Evolutionary conservation across 192 early-diverging fungal genomes (phyloP), one percentile per base, ranked within the genome.

Genomic region (Chytriomyces hyalinus): DNA sequence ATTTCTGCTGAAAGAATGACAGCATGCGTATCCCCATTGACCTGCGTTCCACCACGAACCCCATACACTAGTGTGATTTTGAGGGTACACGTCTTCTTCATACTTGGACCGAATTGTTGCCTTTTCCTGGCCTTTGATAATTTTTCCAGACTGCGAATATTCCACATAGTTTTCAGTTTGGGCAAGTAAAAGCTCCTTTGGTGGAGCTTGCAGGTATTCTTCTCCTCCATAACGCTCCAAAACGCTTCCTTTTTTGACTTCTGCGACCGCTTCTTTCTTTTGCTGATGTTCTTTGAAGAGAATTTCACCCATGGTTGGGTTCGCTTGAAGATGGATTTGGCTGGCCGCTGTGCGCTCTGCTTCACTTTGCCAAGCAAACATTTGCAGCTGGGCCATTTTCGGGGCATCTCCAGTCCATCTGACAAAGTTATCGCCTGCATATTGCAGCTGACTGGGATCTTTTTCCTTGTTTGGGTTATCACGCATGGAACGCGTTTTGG

Each of bases 401-500:
- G 85, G 87, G 6, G 93, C 92, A 77, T 93, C 94, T 43, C 94
- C 94, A 65, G 96, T 91, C 80, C 93, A 97, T 45, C 96, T 87
- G 24, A 92, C 85, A 84, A 97, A 97, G 76, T 98, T 97, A 80
- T 99, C 98, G 49, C 96, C 98, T 5, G 94, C 87, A 61, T 87
- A 89, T 7, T 73, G 76, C n/a, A 89, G 70, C 6, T 86, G 83
- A 4, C 46, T 65, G 10, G 91, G 84, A 50, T 92, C 92, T 46
- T 87, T 84, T 45, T 91, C 90, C 44, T 87, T 87, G 65, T 91
- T 84, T 8, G 97, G 98, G 83, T 98, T 97, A 71, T 98, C 97
- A 77, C 98, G 92, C 98, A 99, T 99, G 1, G 96, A 96, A 44
- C 97, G 90, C 3, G 98, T 97, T 79, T 99, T 99, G 48, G 98